Base-by-base conservation (phyloP, 169 alveolate genomes). In the Eimeria acervulina region DNA sequence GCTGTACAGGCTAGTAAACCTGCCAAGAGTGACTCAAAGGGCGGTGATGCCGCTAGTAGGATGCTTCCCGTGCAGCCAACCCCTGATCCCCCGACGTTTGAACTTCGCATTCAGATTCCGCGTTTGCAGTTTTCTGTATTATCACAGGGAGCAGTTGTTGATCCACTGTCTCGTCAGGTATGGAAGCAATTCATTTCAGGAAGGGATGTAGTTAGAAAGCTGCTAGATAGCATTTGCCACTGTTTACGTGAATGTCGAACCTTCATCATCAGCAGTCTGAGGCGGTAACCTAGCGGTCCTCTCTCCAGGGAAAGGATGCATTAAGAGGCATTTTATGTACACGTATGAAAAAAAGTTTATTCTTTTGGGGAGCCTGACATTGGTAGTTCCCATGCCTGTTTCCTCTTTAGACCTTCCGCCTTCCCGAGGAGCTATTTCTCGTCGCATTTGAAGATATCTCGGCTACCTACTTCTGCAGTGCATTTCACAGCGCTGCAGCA, bases 81-180 rank as follows among this genome's bases (percentile, higher is more conserved):
- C 17, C 93, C 93, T 1, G 93, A 85, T 36, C 93, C 93, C 36
- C 93, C 93, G 12, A 55, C 33, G 1, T 85, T 85, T 13, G 93
- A 85, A 28, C 19, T 85, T 33, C 93, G 93, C 78, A 52, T 85
- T 51, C 33, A 85, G 68, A 36, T 55, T 12, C 93, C 93, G 42
- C 74, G 74, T 68, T 15, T 85, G 93, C 93, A 85, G 17, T 33
- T 85, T 26, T 85, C 93, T 40, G 93, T 85, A 19, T 44, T 85
- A 5, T 85, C 93, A 19, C 93, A 85, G 80, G 47, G 61, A 21
- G 80, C 93, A 23, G 40, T 85, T 44, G 59, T 80, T 1, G 93
- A 85, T 17, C 93, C 93, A 13, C 66, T 85, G 42, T 85, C 93
- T 85, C 93, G 93, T 0, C 80, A 85, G 93, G 93, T 85, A 85